A percentile compares a stretch with the other conserved stretches of the same genome.
Evolutionary conservation across 2,329 filamentous ascomycete species (phyloP).

Genomic region (Cladophialophora chaetospira): DNA sequence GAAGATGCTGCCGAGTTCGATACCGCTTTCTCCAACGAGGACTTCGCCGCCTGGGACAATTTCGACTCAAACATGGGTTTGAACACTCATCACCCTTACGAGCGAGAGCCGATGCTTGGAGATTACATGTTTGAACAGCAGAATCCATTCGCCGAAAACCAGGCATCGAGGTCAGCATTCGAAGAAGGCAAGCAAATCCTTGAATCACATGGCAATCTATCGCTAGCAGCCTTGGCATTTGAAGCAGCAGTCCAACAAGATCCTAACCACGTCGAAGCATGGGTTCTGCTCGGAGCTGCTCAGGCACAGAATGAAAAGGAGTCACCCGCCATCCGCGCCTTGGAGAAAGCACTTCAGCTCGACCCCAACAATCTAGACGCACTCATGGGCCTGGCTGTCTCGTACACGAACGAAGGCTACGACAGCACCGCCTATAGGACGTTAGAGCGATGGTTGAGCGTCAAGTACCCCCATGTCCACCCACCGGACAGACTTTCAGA

Average conservation of each 20-base stretch:
- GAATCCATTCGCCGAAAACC: constrained; percentile 82
- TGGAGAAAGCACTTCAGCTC: constrained; percentile 86
- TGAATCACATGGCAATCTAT: constrained; percentile 89
- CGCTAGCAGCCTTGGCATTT: constrained; percentile 88
- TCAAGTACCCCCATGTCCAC: constrained; percentile 85
- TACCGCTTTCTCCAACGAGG: constrained; percentile 66
- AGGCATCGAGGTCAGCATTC: constrained; percentile 64
- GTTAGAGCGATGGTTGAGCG: constrained; percentile 93
- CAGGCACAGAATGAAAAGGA: constrained; percentile 99
- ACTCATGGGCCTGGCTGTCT: constrained; percentile 92
- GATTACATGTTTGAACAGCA: constrained; percentile 94
- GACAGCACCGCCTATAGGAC: constrained; percentile 96
- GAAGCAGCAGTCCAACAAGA: constrained; percentile 94
- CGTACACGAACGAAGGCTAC: constrained; percentile 98
- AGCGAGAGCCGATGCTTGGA: constrained; percentile 72
- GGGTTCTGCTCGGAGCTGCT: constrained; percentile 86
- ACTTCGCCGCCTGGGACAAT: constrained; percentile 77
- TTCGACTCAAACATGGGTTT: constrained; percentile 61
- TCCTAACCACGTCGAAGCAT: constrained; percentile 83
- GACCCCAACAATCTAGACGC: constrained; percentile 85
- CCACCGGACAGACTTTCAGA: constrained; percentile 68
- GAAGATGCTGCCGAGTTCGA: constrained; percentile 63
- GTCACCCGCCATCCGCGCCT: constrained; percentile 86
- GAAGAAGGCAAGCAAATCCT: constrained; percentile 92
- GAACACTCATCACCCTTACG: constrained; percentile 61